phyloP scores from a whole-genome alignment of 2,329 filamentous ascomycete genomes.

The Aureobasidium sp. region DNA sequence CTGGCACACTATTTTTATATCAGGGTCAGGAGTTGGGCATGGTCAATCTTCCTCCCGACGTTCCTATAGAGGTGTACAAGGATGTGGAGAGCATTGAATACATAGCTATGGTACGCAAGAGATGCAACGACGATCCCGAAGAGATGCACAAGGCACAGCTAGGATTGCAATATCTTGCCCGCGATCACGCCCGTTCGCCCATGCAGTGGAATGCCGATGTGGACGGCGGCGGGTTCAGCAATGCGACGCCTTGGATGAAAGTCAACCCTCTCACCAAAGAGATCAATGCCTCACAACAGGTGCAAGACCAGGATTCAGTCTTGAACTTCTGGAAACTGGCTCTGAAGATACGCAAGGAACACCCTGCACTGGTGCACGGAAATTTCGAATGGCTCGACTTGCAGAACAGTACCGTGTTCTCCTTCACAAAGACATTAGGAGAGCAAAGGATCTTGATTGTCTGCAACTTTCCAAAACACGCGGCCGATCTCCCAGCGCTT shows the following conservation, averaged over 20 bases:
- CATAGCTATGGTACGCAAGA: slow-evolving; percentile 34
- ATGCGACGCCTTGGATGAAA: slow-evolving; percentile 60
- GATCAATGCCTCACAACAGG: slow-evolving; percentile 56
- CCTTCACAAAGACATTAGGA: too few species aligned
- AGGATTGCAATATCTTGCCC: slow-evolving; percentile 50
- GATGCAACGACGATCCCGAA: slow-evolving; percentile 27
- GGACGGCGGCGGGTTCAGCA: slow-evolving; percentile 44
- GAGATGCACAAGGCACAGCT: slow-evolving; percentile 39
- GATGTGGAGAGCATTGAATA: slow-evolving; percentile 52
- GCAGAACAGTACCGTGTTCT: background rate
- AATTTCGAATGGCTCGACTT: background rate
- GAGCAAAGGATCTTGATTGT: too few species aligned
- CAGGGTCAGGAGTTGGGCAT: slow-evolving; percentile 65
- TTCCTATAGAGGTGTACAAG: slow-evolving; percentile 60
- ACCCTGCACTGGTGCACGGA: background rate
- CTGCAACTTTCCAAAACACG: too few species aligned
- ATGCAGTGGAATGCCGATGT: slow-evolving; percentile 71
- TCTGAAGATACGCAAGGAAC: slow-evolving; percentile 30
- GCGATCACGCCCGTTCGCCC: slow-evolving; percentile 65
- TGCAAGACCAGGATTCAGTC: slow-evolving; percentile 42
- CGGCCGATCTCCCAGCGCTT: too few species aligned
- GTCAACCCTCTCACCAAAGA: slow-evolving; percentile 54
- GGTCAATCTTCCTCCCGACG: slow-evolving; percentile 55
- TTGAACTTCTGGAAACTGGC: slow-evolving; percentile 57
- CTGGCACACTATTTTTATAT: slow-evolving; percentile 61